Evolutionary conservation across 441 rosid genomes (phyloP).

Genomic region (Jatropha podagrica): DNA sequence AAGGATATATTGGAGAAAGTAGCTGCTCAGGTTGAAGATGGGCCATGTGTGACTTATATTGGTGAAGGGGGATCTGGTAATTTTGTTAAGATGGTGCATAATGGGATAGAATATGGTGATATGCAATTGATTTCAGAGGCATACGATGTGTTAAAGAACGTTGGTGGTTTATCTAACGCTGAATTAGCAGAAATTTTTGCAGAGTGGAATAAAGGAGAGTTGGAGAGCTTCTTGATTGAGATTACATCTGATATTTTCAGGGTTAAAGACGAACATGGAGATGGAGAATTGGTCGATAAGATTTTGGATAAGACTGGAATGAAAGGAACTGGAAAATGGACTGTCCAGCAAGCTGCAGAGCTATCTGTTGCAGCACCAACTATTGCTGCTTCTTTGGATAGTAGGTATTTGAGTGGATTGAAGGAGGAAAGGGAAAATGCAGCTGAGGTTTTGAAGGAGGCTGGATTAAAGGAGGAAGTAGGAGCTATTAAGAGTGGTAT

Average conservation of each 20-base stretch:
- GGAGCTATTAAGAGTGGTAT: slow-evolving; percentile 39
- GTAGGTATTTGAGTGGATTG: slow-evolving; percentile 83
- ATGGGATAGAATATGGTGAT: slow-evolving; percentile 93
- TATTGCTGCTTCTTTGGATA: slow-evolving; percentile 87
- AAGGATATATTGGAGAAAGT: slow-evolving; percentile 67
- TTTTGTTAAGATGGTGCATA: slow-evolving; percentile 96
- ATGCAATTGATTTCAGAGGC: slow-evolving; percentile 95
- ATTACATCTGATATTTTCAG: slow-evolving; percentile 79
- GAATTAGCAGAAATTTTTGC: slow-evolving; percentile 71
- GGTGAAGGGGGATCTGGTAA: slow-evolving; percentile 98
- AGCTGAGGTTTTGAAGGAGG: slow-evolving; percentile 53
- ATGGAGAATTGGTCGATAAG: slow-evolving; percentile 83
- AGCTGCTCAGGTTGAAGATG: slow-evolving; percentile 96
- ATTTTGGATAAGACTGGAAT: slow-evolving; percentile 94
- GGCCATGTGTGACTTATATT: slow-evolving; percentile 91
- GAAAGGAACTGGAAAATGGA: slow-evolving; percentile 99
- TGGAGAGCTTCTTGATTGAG: slow-evolving; percentile 86
- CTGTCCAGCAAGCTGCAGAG: slow-evolving; percentile 96
- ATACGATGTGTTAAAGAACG: slow-evolving; percentile 86
- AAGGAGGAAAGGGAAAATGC: slow-evolving; percentile 86
- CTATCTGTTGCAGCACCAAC: slow-evolving; percentile 96
- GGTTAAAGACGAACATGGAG: slow-evolving; percentile 68
- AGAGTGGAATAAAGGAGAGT: slow-evolving; percentile 86
- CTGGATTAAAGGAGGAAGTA: slow-evolving; percentile 75
- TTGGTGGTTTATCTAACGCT: slow-evolving; percentile 63